phyloP scores from a whole-genome alignment of 2,329 filamentous ascomycete genomes.

The Tolypocladium nubicola region DNA sequence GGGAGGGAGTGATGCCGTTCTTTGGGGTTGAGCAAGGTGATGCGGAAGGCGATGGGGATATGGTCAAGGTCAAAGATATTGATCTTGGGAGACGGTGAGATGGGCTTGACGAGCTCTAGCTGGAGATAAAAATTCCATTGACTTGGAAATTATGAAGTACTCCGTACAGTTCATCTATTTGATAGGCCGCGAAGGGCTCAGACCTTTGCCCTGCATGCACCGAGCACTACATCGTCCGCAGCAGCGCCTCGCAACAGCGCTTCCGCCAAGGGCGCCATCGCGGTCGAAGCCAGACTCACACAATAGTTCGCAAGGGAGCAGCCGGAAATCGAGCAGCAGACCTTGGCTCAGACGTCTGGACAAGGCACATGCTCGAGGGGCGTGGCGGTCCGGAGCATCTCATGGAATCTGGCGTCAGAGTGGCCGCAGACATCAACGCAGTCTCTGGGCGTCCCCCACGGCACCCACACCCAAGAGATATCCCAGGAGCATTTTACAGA shows the following conservation, averaged over 20 bases:
- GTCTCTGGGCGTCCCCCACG: not conserved
- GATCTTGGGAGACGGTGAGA: constrained; percentile 37
- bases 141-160: too few species aligned
- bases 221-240: not conserved
- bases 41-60: constrained; percentile 22
- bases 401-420: too few species aligned
- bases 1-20: constrained; percentile 56
- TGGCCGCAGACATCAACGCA: not conserved
- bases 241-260: not conserved
- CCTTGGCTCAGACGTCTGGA: not conserved
- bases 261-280: not conserved
- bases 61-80: constrained; percentile 43
- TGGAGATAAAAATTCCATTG: not conserved
- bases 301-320: not conserved
- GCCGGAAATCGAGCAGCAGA: too few species aligned
- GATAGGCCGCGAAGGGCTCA: not conserved
- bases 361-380: not conserved
- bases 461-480: not conserved
- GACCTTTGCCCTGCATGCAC: not conserved
- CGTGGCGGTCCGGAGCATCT: not conserved
- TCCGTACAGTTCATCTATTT: not conserved
- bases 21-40: constrained; percentile 33
- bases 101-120: not conserved
- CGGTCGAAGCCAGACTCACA: not conserved
- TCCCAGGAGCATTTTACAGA: not conserved